A percentile compares a stretch with the other conserved stretches of the same genome.
These are phyloP conservation scores for Lasiosphaeria ovina DNA, from an alignment of 495 filamentous ascomycete genomes.

Conservation along the genomic window DNA sequence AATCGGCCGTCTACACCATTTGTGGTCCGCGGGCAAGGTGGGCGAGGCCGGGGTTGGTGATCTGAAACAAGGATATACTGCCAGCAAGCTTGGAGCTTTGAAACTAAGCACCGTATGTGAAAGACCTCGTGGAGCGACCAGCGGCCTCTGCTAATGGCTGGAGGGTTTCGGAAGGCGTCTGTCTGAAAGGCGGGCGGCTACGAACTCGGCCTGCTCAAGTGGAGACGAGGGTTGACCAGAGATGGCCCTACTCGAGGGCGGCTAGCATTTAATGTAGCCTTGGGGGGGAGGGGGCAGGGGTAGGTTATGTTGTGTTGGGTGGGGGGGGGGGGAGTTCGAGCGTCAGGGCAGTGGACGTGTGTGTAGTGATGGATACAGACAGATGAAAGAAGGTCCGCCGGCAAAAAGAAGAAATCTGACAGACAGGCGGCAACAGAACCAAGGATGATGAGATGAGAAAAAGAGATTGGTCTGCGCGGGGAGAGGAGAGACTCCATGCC, in stretches of 20 bases:
- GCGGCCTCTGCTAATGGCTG: conserved; percentile 49
- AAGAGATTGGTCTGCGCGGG: background rate
- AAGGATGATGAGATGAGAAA: background rate
- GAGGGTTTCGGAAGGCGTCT: conserved; percentile 45
- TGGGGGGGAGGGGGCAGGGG: conserved; percentile 9
- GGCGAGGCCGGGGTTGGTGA: conserved; percentile 22
- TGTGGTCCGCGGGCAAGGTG: conserved; percentile 13
- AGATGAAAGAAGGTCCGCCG: background rate
- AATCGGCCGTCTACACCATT: conserved; percentile 13
- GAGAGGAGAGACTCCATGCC: too few species aligned
- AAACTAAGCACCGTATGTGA: conserved; percentile 51
- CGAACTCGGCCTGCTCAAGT: conserved; percentile 26
- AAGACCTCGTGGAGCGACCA: conserved; percentile 38
- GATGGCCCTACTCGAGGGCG: conserved; percentile 36
- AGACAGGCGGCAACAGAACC: conserved; percentile 13
- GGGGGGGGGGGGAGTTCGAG: conserved; percentile 5
- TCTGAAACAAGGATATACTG: conserved; percentile 48
- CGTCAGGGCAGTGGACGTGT: background rate
- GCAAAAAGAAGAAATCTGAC: conserved; percentile 8
- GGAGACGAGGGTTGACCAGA: conserved; percentile 22
- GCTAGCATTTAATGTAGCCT: conserved; percentile 31
- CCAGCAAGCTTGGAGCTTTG: conserved; percentile 39
- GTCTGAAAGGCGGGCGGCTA: conserved; percentile 52
- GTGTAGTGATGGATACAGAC: conserved; percentile 7
- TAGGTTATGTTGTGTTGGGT: conserved; percentile 4